These are phyloP conservation scores for Prunus salicina DNA, from an alignment of 306 rosid species.

Conservation along the genomic window DNA sequence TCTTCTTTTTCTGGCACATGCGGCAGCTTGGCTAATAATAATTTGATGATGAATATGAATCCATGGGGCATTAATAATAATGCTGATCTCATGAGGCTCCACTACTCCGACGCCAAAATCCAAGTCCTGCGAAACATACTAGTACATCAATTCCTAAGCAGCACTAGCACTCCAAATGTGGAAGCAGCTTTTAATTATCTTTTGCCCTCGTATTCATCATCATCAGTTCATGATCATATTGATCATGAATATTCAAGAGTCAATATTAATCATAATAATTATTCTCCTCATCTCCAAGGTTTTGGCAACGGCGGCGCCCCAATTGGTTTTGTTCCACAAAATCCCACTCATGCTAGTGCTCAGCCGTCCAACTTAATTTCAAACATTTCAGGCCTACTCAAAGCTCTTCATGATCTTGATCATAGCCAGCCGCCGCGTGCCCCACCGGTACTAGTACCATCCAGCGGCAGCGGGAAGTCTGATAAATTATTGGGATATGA, in stretches of 20 bases:
- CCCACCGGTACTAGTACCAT: background rate
- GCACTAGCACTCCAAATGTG: conserved; percentile 12
- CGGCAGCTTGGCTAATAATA: no score
- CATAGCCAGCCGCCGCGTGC: background rate
- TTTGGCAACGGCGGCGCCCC: background rate
- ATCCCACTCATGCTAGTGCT: background rate
- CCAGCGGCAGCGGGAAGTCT: background rate
- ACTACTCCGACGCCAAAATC: conserved; percentile 25
- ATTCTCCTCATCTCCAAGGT: background rate
- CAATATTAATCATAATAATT: no score
- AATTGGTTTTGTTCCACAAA: conserved; percentile 22
- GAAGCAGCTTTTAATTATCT: conserved; percentile 28
- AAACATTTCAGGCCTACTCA: background rate
- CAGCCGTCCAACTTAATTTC: background rate
- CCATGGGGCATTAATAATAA: background rate
- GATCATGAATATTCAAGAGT: no score
- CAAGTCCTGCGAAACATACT: conserved; percentile 48
- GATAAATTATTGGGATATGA: no score
- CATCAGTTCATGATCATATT: conserved; percentile 4
- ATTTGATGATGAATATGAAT: background rate
- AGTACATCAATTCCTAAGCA: conserved; percentile 30
- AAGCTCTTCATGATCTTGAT: background rate
- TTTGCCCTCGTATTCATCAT: conserved; percentile 29
- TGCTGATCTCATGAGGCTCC: background rate
- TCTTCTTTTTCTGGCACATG: background rate